These are phyloP conservation scores for Termitomyces sp. DNA, from an alignment of 768 basidiomycete species.

Conservation along the genomic window DNA sequence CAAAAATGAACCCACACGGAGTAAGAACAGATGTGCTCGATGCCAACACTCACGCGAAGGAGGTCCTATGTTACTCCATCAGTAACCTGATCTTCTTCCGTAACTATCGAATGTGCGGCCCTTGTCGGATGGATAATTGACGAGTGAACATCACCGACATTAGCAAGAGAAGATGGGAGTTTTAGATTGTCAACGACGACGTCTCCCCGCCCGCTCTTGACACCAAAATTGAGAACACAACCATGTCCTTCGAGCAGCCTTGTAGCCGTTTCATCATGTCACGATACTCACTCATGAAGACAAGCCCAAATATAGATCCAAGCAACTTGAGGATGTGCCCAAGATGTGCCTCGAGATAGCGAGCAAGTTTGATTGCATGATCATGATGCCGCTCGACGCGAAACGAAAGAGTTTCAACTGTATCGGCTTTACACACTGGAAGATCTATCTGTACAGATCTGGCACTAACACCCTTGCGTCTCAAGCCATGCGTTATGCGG, in stretches of 20 bases:
- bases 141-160: conserved; percentile 48
- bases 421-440: neutral
- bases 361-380: conserved; percentile 40
- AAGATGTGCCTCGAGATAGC: conserved; percentile 47
- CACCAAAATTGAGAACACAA: conserved; percentile 60
- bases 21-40: conserved; percentile 7
- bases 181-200: conserved; percentile 32
- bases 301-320: conserved; percentile 66
- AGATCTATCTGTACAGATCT: neutral
- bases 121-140: conserved; percentile 58
- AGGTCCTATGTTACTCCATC: conserved; percentile 54
- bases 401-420: conserved; percentile 54
- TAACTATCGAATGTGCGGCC: conserved; percentile 60
- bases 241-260: conserved; percentile 43
- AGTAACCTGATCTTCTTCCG: conserved; percentile 38
- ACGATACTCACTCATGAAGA: conserved; percentile 42
- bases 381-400: conserved; percentile 52
- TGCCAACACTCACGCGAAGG: conserved; percentile 39
- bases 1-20: neutral
- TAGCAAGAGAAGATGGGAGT: conserved; percentile 30
- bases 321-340: conserved; percentile 46
- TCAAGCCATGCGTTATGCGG: conserved; percentile 57
- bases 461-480: conserved; percentile 34
- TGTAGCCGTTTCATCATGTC: conserved; percentile 44
- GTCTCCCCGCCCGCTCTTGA: conserved; percentile 35